These are phyloP conservation scores for Colletotrichum sp. DNA, from an alignment of 2,329 filamentous ascomycete species.

Conservation along the genomic window DNA sequence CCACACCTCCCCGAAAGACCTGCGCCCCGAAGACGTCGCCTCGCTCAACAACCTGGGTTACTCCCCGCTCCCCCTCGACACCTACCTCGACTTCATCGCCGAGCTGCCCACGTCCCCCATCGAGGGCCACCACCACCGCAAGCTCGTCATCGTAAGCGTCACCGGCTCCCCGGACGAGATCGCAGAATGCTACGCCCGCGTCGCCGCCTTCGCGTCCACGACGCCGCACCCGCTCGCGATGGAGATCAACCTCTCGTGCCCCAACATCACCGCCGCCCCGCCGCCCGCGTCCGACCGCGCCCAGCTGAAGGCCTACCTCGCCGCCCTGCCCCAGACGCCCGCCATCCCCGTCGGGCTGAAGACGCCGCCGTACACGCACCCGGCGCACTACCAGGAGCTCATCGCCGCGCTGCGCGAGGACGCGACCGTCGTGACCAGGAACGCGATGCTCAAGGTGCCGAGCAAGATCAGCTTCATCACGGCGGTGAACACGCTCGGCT, in stretches of 20 bases:
- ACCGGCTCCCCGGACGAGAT: constrained; percentile 69
- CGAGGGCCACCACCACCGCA: constrained; percentile 34
- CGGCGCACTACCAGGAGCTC: constrained; percentile 66
- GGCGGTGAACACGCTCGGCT: constrained; percentile 75
- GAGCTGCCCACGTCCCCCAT: constrained; percentile 41
- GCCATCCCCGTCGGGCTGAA: constrained; percentile 66
- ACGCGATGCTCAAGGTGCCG: constrained; percentile 12
- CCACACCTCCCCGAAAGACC: constrained; percentile 16
- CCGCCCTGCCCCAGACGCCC: constrained; percentile 43
- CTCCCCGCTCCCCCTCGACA: constrained; percentile 64
- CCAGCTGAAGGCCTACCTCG: constrained; percentile 61
- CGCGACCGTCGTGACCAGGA: constrained; percentile 8
- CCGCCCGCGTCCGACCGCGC: constrained; percentile 71
- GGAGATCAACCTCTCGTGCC: constrained; percentile 81
- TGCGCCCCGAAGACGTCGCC: constrained; percentile 34
- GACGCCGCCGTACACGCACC: constrained; percentile 77
- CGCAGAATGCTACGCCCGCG: constrained; percentile 56
- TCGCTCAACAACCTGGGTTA: constrained; percentile 78
- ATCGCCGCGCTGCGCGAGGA: constrained; percentile 50
- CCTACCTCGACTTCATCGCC: constrained; percentile 64
- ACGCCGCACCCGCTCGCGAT: constrained; percentile 61
- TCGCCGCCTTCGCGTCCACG: constrained; percentile 45
- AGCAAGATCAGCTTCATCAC: constrained; percentile 69
- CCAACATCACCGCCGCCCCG: constrained; percentile 72
- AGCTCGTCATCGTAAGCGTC: constrained; percentile 73